Base-by-base conservation (phyloP, 1,284 basidiomycete genomes). In the Crucibulum cyathiforme region DNA sequence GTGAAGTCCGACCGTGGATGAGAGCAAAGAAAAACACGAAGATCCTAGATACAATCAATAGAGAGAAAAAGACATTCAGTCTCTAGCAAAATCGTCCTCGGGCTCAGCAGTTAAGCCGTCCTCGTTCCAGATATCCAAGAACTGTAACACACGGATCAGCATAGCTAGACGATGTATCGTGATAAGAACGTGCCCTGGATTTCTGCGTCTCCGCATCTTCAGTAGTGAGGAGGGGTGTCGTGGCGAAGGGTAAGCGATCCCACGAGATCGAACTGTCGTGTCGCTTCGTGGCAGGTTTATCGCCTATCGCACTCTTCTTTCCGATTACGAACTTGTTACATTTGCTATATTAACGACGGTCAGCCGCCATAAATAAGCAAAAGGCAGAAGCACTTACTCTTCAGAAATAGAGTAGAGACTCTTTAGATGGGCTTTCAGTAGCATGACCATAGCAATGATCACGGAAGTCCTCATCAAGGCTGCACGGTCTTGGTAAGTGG, bases 361-460 rank as follows among this genome's bases (percentile, higher is more conserved):
- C 45, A 54, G 56, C 13, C n/a, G 54, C 13, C 24, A 41, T 58
- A 37, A 59, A 56, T 15, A 47, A 39, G 5, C 39, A 36, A 17
- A 36, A 56, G n/a, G n/a, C 47, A 5, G 19, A 55, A 24, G 24
- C 24, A 74, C 90, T 64, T 71, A 96, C 93, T 95, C 94, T 80
- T 96, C 94, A 1, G 93, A 91, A 47, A 98, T 74, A 2, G 89
- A 86, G 72, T 97, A 98, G 31, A 93, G 66, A 1, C 76, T 74
- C 71, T 98, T 94, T 56, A 98, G 80, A 73, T 96, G 86, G 13
- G 90, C 85, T 70, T 96, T 96, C 43, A 97, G 82, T 39, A 95
- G 76, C 81, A 98, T 89, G 50, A 93, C 87, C 68, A 97, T 86
- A 17, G 88, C 88, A 24, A 95, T 83, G 43, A 94, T 83, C 24